Conservation (phyloP, 352 stramenopile species). For the Discostella stelligera region DNA sequence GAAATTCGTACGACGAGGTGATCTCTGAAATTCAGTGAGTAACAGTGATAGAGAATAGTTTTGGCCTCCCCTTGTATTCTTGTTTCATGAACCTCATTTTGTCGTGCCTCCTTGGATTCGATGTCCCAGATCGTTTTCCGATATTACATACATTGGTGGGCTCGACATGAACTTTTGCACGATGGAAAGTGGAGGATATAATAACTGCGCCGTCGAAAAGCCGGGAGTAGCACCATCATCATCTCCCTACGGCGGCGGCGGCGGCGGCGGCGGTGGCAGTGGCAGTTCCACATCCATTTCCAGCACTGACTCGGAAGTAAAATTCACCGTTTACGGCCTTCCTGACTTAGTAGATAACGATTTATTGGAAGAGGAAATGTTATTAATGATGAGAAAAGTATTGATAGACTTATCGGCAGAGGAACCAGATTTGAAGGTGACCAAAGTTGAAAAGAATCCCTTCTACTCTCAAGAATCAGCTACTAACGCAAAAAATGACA, state of each 20-base stretch:
- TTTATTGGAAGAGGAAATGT: conserved; percentile 42
- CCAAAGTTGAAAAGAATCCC: conserved; percentile 29
- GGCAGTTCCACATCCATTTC: too few species aligned
- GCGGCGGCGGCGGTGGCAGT: too few species aligned
- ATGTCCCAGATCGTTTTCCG: background rate
- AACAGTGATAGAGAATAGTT: too few species aligned
- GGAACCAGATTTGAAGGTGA: conserved; percentile 32
- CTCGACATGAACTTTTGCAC: background rate
- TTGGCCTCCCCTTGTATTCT: background rate
- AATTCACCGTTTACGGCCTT: conserved; percentile 24
- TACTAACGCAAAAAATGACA: background rate
- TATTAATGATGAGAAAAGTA: conserved; percentile 28
- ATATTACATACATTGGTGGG: background rate
- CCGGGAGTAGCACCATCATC: background rate
- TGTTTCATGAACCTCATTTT: background rate
- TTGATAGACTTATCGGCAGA: conserved; percentile 18
- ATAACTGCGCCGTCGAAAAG: background rate
- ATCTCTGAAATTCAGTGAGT: conserved; percentile 33
- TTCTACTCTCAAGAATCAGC: background rate
- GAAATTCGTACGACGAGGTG: conserved; percentile 20
- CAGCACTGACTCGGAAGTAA: too few species aligned
- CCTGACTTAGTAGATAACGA: conserved; percentile 23
- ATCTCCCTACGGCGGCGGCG: too few species aligned
- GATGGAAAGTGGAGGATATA: background rate
- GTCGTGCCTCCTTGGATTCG: background rate